phyloP scores from a whole-genome alignment of 805 yeast genomes.

The Lipomyces mesembrius region DNA sequence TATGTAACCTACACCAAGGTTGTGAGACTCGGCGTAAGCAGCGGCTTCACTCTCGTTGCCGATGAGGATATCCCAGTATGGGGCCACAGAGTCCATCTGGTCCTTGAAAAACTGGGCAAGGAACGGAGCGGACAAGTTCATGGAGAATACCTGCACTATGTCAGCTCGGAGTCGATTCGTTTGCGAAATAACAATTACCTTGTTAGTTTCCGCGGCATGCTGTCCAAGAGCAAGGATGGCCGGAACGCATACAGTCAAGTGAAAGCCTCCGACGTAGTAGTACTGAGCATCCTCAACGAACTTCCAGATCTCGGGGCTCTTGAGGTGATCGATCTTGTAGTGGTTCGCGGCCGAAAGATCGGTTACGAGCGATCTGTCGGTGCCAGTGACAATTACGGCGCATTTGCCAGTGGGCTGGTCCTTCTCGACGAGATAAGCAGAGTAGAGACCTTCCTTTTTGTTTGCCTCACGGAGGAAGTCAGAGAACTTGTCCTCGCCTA shows the following conservation, averaged over 20 bases:
- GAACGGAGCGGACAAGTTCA: slow-evolving; percentile 97
- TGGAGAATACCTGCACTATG: slow-evolving; percentile 51
- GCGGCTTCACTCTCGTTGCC: slow-evolving; percentile 98
- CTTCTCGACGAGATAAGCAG: slow-evolving; percentile 74
- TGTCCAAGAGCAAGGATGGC: slow-evolving; percentile 88
- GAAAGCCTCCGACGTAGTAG: slow-evolving; percentile 98
- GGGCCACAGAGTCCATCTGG: slow-evolving; percentile 75
- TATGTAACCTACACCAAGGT: slow-evolving; percentile 46
- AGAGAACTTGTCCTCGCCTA: slow-evolving; percentile 88
- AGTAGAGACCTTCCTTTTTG: slow-evolving; percentile 81
- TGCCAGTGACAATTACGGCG: slow-evolving; percentile 90
- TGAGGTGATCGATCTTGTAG: slow-evolving; percentile 86
- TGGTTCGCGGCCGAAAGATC: slow-evolving; percentile 98
- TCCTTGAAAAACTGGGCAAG: slow-evolving; percentile 94
- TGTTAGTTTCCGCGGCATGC: slow-evolving; percentile 84
- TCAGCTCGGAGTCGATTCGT: neutral
- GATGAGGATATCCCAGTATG: slow-evolving; percentile 87
- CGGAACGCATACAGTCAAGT: slow-evolving; percentile 94
- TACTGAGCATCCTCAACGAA: slow-evolving; percentile 77
- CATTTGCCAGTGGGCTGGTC: slow-evolving; percentile 92
- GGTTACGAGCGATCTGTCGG: slow-evolving; percentile 89
- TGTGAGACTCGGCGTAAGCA: slow-evolving; percentile 88
- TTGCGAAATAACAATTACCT: slow-evolving; percentile 48
- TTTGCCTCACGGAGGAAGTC: slow-evolving; percentile 83
- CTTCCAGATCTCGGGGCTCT: slow-evolving; percentile 87